A percentile compares a stretch with the other conserved stretches of the same genome.
Evolutionary conservation across 306 rosid species (phyloP).

Genomic region (Trifolium pratense): DNA sequence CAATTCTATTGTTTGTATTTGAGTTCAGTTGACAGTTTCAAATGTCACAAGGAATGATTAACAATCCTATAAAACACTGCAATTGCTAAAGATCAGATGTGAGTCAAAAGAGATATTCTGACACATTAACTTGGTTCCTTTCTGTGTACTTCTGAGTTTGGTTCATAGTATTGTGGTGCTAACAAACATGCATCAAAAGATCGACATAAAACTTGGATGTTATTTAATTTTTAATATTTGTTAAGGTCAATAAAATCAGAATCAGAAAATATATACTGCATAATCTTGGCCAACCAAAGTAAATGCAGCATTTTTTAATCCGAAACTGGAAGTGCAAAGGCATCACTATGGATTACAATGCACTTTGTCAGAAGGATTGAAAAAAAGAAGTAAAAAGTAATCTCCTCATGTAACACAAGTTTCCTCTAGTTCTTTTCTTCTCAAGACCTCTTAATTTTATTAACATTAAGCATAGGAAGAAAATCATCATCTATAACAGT

Average conservation of each 20-base stretch:
- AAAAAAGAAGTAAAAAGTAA: not conserved
- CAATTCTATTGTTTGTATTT: too few relatives aligned
- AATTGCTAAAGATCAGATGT: too few relatives aligned
- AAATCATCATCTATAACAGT: constrained; percentile 24
- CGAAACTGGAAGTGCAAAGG: too few relatives aligned
- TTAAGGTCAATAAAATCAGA: not conserved
- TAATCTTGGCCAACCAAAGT: constrained; percentile 3
- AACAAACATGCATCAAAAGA: not conserved
- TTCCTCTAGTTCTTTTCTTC: not conserved
- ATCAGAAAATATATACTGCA: not conserved
- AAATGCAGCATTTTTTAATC: not conserved
- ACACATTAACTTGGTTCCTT: too few relatives aligned
- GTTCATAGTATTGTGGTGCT: not conserved
- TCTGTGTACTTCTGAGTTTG: too few relatives aligned
- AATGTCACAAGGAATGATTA: too few relatives aligned
- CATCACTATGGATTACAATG: too few relatives aligned
- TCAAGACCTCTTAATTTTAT: constrained; percentile 11
- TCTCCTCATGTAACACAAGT: not conserved
- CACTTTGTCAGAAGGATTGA: constrained; percentile 11
- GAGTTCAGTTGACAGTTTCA: too few relatives aligned
- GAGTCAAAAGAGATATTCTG: too few relatives aligned
- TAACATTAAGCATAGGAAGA: constrained; percentile 13
- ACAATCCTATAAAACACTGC: too few relatives aligned
- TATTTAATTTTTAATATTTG: not conserved
- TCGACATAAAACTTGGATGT: not conserved